Evolutionary conservation across 352 stramenopile species (phyloP), one percentile per base, ranked within the genome.

Genomic region (Globisporangium paroecandrum): DNA sequence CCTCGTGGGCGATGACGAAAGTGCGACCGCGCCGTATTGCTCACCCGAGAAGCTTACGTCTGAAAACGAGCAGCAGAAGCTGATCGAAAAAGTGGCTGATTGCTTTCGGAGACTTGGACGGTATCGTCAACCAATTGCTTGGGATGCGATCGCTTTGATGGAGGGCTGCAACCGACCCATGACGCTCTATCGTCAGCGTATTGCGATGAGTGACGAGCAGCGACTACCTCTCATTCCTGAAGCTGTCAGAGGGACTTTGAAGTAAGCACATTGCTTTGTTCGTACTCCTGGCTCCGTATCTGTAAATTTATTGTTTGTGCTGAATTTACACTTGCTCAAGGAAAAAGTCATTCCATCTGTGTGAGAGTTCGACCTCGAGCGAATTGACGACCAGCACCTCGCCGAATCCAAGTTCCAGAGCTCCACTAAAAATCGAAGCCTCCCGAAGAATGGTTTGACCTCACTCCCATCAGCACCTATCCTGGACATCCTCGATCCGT

Each of bases 321-420:
- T 15, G 18, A n/a, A 18, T 69, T 20, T 32, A 29, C 22, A 24
- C 36, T 36, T n/a, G n/a, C 13, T 60, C 47, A 89, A 78, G 49
- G 85, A 93, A 36, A 89, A 81, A 47, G 58, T 74, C 1, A 58
- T 87, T 12, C 81, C 85, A 24, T 78, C 75, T 0, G 54, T 76
- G 10, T 93, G 85, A 32, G 85, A 91, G 61, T 71, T 93, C 41
- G 75, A 89, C 36, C 36, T 91, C 27, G 76, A 90, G 43, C 66
- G 72, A 8, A 58, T 93, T 38, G 72, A 86, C 25, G 60, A 77
- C 9, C 74, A 86, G 10, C 72, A 77, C 13, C 46, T 87, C 0
- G 46, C 65, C 18, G 69, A 79, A 13, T 64, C 73, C 60, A 89
- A 87, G 56, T 89, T 88, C 47, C 66, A 73, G 49, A 58, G 38